These are phyloP conservation scores for Acer negundo DNA, from an alignment of 345 rosid species.

Conservation along the genomic window DNA sequence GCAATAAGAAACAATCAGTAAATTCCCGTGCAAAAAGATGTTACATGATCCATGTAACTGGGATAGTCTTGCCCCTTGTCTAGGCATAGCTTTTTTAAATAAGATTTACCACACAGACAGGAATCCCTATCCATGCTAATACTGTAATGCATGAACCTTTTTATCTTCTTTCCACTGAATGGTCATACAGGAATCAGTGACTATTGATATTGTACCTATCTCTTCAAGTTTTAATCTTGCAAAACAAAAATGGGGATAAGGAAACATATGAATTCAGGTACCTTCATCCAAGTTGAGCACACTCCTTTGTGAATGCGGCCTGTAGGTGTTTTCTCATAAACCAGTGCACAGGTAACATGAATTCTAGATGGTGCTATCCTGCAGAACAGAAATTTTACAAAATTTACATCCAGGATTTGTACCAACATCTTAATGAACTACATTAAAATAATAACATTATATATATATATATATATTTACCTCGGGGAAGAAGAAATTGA, in stretches of 20 bases:
- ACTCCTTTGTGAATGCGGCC: constrained; percentile 90
- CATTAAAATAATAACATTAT: background rate
- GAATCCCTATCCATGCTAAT: background rate
- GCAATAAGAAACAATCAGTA: constrained; percentile 15
- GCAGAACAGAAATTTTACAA: constrained; percentile 22
- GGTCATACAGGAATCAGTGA: background rate
- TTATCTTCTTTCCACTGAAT: background rate
- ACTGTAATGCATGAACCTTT: background rate
- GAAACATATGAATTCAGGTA: constrained; percentile 21
- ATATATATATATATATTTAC: constrained; percentile 23
- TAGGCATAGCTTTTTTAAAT: background rate
- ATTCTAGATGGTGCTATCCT: constrained; percentile 70
- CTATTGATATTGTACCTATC: background rate
- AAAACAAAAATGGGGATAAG: background rate
- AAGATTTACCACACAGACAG: background rate
- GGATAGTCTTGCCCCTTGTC: background rate
- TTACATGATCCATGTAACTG: background rate
- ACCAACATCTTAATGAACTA: background rate
- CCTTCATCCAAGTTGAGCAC: constrained; percentile 96
- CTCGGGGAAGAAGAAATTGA: constrained; percentile 98
- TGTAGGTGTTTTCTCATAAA: constrained; percentile 76
- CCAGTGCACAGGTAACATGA: constrained; percentile 95
- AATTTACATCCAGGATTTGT: constrained; percentile 11
- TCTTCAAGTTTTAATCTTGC: background rate
- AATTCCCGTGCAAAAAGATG: background rate